Evolutionary conservation across 345 rosid genomes (phyloP), one percentile per base, ranked within the genome.

Genomic region (Geranium rotundifolium): DNA sequence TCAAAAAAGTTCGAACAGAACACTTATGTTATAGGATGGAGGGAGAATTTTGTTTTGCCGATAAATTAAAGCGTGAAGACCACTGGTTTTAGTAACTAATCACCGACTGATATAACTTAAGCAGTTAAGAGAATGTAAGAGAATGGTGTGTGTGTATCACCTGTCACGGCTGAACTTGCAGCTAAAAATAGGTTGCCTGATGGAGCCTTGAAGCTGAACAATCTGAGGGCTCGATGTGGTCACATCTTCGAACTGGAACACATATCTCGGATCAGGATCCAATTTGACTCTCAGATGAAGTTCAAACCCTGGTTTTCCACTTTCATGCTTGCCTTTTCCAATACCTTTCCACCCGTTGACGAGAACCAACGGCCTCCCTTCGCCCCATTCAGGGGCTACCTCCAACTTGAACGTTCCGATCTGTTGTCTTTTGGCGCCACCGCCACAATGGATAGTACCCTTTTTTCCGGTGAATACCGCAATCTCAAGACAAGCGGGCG

Each of bases 151-250:
- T 62, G 61, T 67, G 66, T 62, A 57, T 77, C 75, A 91, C 96
- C 96, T 91, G 79, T 91, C 96, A 69, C 81, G 85, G 71, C 85
- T 87, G 73, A 91, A 91, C 69, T 91, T 80, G 86, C 96, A 91
- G 58, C 98, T 91, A 68, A 91, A 91, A 81, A 89, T 89, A 54
- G 96, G 95, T 59, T 91, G 98, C 82, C 77, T 91, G 67, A 85
- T 78, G 29, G 96, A 85, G 70, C 98, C 90, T 68, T 82, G 95
- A 69, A 86, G 91, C 81, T 91, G 98, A 75, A 86, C 95, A 54
- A 91, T 84, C 77, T 91, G 98, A 75, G 98, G 96, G 66, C 98
- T 91, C 71, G 72, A 67, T 61, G 76, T 82, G 59, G 95, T 89
- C 62, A 78, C 74, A 67, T 91, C 98, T 73, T 91, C 98, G 57